Base-by-base conservation (phyloP, 192 early-diverging fungal genomes). In the Phycomyces nitens region DNA sequence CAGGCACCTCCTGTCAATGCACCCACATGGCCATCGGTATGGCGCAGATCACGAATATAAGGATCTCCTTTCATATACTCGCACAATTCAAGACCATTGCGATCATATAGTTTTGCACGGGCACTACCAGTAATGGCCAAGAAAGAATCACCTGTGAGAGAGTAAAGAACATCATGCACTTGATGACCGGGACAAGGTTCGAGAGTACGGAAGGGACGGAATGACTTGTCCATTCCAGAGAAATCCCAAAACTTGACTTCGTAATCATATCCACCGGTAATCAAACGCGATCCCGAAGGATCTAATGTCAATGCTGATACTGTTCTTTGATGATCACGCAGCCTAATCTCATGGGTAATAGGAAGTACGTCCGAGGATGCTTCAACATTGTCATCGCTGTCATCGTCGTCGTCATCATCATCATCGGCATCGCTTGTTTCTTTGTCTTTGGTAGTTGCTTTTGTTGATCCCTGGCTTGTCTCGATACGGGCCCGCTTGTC, bases 171-270 rank as follows among this genome's bases (percentile, higher is more conserved):
- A 26, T 94, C 89, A 52, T 87, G 86, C 23, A 95, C 90, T 58
- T 85, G 88, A 65, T 96, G 90, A 6, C 89, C 91, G 15, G 81
- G 86, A 60, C 79, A 84, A 0, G 94, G 89, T 54, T 92, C 87
- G 42, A 97, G 72, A 3, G 88, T 87, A 44, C 92, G 75, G 67
- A 92, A 94, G 7, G 94, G 86, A 59, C 82, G 76, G 47, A 89
- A 85, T 1, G 76, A 68, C 5, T 83, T 74, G 69, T 93, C 86
- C 94, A 95, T 97, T 11, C 86, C 87, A 34, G 86, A 79, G 79
- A 99, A 99, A 73, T 95, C 93, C 95, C 95, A 99, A 40, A 99
- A 75, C 52, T 89, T 90, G 38, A 96, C 65, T 50, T 82, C 82
- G 41, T 90, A 87, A 60, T 94, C 92, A 57, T 91, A 88, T 16